phyloP scores from a whole-genome alignment of 257 asterid genomes.

The Solanum chmielewskii region DNA sequence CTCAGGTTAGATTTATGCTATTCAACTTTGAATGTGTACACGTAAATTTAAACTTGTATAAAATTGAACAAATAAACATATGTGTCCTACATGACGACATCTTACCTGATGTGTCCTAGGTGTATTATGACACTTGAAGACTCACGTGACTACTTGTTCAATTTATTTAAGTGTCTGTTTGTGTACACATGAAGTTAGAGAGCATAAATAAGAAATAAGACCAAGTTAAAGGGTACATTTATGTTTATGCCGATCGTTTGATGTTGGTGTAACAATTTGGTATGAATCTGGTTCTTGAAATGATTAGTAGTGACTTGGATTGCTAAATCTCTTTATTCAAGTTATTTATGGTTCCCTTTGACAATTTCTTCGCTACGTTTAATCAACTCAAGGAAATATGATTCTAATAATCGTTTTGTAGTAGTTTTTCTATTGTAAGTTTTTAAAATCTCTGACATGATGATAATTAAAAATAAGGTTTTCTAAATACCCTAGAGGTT shows the following conservation, averaged over 20 bases:
- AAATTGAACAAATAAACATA: too few relatives aligned
- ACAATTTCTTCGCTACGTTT: neutral
- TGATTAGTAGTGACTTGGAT: neutral
- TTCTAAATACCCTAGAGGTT: neutral
- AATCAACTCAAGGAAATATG: neutral
- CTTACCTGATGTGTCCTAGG: too few relatives aligned
- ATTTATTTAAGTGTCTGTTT: too few relatives aligned
- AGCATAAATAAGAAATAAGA: too few relatives aligned
- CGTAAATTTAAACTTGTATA: too few relatives aligned
- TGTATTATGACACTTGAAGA: too few relatives aligned
- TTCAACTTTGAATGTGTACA: too few relatives aligned
- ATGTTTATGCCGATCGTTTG: neutral
- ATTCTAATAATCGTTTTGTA: neutral
- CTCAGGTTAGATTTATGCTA: accelerated
- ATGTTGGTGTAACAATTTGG: neutral
- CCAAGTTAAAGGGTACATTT: too few relatives aligned
- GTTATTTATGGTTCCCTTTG: neutral
- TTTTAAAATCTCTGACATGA: neutral
- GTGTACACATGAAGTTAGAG: neutral
- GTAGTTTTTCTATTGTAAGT: neutral
- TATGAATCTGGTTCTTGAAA: neutral
- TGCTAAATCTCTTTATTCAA: neutral
- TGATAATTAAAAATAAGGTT: neutral
- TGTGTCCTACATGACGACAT: too few relatives aligned
- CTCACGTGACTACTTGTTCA: too few relatives aligned